Base-by-base conservation (phyloP, 768 basidiomycete species). In the Lentinula sp. region DNA sequence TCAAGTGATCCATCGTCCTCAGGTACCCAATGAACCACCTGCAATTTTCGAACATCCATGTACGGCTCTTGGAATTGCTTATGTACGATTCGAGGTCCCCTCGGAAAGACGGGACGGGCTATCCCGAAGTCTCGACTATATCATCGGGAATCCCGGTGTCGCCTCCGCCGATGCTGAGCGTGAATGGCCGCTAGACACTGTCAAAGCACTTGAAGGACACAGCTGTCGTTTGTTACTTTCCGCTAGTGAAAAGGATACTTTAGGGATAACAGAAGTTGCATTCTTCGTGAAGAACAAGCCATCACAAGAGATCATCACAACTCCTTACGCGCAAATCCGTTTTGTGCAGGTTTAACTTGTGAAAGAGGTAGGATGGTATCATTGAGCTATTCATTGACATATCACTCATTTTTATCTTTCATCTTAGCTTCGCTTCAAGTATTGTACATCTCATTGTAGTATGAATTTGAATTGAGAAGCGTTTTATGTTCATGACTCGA, bases 201-300 rank as follows among this genome's bases (percentile, higher is more conserved):
- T 72, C 36, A 63, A 65, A 54, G 13, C 62, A 81, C 20, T 59
- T 83, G 45, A 67, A 67, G 43, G 63, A 65, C n/a, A 73, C 83
- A 1, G 59, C 46, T 28, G 69, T 73, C 42, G 75, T 72, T 33
- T 59, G 28, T 33, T 59, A 15, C 57, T 59, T 39, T 59, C 57
- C 49, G 15, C n/a, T 1, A 73, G 71, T 12, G 77, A 84, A 57
- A 45, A 55, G 10, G 54, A 45, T 10, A 73, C 79, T 66, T 55
- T 78, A 55, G 78, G 80, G 3, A 77, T 87, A 0, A 81, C 78
- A 59, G 86, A 88, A 64, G 74, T 88, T 2, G 84, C 74, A 0
- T 79, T 88, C 61, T 53, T 46, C 46, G 62, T 63, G 4, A 16
- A 60, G 23, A 13, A 39, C 5, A 45, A 59, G 10, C 58, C 45